A percentile compares a stretch with the other conserved stretches of the same genome.
These are phyloP conservation scores for Stachybotrys chartarum DNA, from an alignment of 2,329 filamentous ascomycete species.

Conservation along the genomic window DNA sequence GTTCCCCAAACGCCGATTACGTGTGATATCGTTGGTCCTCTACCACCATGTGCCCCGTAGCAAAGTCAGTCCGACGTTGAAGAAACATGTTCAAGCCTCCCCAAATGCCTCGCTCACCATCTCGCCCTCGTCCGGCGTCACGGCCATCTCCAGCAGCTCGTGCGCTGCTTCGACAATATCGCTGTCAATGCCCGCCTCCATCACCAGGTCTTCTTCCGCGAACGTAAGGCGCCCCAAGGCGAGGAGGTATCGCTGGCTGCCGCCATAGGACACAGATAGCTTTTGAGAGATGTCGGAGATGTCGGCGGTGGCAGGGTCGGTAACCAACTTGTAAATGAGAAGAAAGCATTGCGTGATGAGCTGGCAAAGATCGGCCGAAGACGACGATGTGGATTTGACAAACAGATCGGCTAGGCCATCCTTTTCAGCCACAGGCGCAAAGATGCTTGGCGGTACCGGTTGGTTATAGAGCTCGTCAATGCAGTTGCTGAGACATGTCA, in stretches of 20 bases:
- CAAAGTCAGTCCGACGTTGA: too few species aligned
- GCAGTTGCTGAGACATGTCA: constrained; percentile 55
- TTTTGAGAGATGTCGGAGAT: constrained; percentile 61
- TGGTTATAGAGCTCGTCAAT: constrained; percentile 69
- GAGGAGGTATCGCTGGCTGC: constrained; percentile 75
- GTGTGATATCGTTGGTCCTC: background rate
- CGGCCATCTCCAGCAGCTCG: constrained; percentile 69
- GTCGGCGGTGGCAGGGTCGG: constrained; percentile 35
- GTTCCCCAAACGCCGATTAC: background rate
- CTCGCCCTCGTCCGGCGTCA: constrained; percentile 65
- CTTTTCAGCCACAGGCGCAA: constrained; percentile 12
- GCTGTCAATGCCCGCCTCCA: constrained; percentile 70
- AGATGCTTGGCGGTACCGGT: constrained; percentile 33
- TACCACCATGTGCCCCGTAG: too few species aligned
- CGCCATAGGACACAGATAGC: constrained; percentile 61
- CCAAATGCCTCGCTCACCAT: constrained; percentile 34
- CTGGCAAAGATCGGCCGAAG: constrained; percentile 27
- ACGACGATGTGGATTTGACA: constrained; percentile 5
- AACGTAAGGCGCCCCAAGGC: constrained; percentile 80
- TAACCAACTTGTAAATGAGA: constrained; percentile 46
- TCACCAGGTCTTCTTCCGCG: constrained; percentile 65
- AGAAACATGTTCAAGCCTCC: constrained; percentile 3
- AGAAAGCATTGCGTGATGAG: constrained; percentile 41
- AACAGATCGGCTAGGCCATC: background rate
- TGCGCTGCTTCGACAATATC: constrained; percentile 77